Conservation (phyloP, 192 early-diverging fungal genomes). For the Dimargaris verticillata region DNA sequence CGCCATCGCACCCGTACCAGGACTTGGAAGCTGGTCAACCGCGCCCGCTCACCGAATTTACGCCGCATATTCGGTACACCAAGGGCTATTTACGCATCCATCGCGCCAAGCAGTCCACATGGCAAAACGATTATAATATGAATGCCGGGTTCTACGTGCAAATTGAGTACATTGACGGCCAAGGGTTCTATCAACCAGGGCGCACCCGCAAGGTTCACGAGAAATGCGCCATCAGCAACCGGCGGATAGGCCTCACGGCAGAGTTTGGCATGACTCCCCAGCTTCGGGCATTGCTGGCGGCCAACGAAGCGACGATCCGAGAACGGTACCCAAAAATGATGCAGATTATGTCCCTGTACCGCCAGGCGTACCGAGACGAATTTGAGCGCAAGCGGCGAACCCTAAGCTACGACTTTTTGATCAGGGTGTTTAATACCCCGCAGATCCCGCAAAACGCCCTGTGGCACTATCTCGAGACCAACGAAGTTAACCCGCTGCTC, state of each 20-base stretch:
- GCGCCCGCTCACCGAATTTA: slow-evolving; percentile 9
- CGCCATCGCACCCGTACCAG: background rate
- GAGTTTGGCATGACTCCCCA: slow-evolving; percentile 32
- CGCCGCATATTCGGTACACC: slow-evolving; percentile 24
- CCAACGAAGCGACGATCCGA: slow-evolving; percentile 36
- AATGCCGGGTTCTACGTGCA: slow-evolving; percentile 38
- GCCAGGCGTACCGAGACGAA: slow-evolving; percentile 25
- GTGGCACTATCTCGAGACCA: slow-evolving; percentile 16
- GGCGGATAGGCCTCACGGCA: slow-evolving; percentile 29
- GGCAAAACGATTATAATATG: slow-evolving; percentile 28
- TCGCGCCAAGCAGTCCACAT: slow-evolving; percentile 27
- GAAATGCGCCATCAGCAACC: slow-evolving; percentile 14
- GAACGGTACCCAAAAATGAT: slow-evolving; percentile 20
- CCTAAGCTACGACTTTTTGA: slow-evolving; percentile 27
- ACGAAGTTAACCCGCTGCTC: slow-evolving; percentile 20
- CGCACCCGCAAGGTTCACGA: slow-evolving; percentile 22
- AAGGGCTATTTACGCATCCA: slow-evolving; percentile 27
- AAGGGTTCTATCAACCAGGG: slow-evolving; percentile 21
- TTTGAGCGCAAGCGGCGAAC: slow-evolving; percentile 32
- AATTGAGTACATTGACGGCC: slow-evolving; percentile 31
- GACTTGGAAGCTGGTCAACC: background rate
- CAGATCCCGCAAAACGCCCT: slow-evolving; percentile 18
- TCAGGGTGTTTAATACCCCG: slow-evolving; percentile 28
- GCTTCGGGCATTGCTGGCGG: slow-evolving; percentile 31
- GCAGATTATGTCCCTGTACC: slow-evolving; percentile 25